phyloP scores from a whole-genome alignment of 768 basidiomycete genomes.

The Russula olivacea region DNA sequence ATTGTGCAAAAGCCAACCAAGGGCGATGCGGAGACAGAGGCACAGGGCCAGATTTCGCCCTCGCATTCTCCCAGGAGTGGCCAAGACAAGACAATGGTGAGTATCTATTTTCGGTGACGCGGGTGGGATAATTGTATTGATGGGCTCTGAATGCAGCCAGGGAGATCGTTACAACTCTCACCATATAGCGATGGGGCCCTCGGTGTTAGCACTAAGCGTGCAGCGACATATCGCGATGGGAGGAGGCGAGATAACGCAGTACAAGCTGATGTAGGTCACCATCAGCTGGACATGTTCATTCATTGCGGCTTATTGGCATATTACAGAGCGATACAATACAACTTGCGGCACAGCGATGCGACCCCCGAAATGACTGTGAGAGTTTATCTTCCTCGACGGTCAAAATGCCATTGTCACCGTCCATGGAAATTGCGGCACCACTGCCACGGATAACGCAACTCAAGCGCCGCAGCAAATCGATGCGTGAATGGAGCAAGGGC shows the following conservation, averaged over 20 bases:
- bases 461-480: background rate
- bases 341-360: slow-evolving; percentile 35
- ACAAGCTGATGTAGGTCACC: slow-evolving; percentile 59
- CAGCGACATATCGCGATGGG: slow-evolving; percentile 25
- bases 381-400: slow-evolving; percentile 34
- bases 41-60: slow-evolving; percentile 29
- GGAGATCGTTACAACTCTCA: slow-evolving; percentile 44
- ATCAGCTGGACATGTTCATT: background rate
- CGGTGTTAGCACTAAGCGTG: slow-evolving; percentile 35
- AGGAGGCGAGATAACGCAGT: slow-evolving; percentile 48
- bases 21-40: slow-evolving; percentile 23
- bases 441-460: slow-evolving; percentile 6
- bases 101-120: background rate
- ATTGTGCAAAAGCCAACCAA: slow-evolving; percentile 15
- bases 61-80: background rate
- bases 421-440: slow-evolving; percentile 28
- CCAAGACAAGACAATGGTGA: background rate
- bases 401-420: slow-evolving; percentile 28
- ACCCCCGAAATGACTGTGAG: slow-evolving; percentile 58
- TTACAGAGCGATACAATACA: slow-evolving; percentile 47
- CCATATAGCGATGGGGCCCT: slow-evolving; percentile 57
- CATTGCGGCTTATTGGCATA: background rate
- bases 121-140: background rate
- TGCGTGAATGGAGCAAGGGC: slow-evolving; percentile 40
- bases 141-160: slow-evolving; percentile 32